These are phyloP conservation scores for Cercospora sp. DNA, from an alignment of 2,329 filamentous ascomycete species.

Conservation along the genomic window DNA sequence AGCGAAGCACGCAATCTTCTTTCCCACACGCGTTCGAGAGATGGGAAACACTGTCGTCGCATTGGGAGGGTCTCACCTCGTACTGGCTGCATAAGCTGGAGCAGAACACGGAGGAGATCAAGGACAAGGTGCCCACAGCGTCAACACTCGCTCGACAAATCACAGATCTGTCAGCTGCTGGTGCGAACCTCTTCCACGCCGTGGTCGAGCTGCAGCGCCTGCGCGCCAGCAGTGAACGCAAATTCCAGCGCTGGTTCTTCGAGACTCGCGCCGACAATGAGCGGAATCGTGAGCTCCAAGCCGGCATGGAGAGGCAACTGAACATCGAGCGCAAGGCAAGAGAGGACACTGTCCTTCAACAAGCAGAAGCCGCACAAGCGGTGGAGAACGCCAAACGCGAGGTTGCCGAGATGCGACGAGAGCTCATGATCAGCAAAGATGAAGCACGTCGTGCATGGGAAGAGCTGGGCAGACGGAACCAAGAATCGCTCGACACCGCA, in stretches of 20 bases:
- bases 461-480: constrained; percentile 87
- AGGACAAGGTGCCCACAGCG: constrained; percentile 71
- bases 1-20: constrained; percentile 54
- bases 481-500: constrained; percentile 86
- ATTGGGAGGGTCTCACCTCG: constrained; percentile 95
- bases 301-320: constrained; percentile 73
- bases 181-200: constrained; percentile 95
- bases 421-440: constrained; percentile 91
- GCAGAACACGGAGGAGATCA: constrained; percentile 82
- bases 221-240: constrained; percentile 90
- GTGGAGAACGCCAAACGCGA: constrained; percentile 35
- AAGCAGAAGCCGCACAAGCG: constrained; percentile 32
- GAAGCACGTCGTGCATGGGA: constrained; percentile 96
- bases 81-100: constrained; percentile 96
- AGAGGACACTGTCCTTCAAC: constrained; percentile 59
- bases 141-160: constrained; percentile 91
- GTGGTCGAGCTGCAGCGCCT: constrained; percentile 94
- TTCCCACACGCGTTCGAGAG: constrained; percentile 97
- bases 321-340: constrained; percentile 70
- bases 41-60: constrained; percentile 94
- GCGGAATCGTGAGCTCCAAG: constrained; percentile 77
- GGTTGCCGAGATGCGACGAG: constrained; percentile 86
- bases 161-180: constrained; percentile 93
- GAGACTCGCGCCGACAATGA: constrained; percentile 89
- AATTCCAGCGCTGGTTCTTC: constrained; percentile 98